phyloP scores from a whole-genome alignment of 345 rosid species.

The Linum tenue region DNA sequence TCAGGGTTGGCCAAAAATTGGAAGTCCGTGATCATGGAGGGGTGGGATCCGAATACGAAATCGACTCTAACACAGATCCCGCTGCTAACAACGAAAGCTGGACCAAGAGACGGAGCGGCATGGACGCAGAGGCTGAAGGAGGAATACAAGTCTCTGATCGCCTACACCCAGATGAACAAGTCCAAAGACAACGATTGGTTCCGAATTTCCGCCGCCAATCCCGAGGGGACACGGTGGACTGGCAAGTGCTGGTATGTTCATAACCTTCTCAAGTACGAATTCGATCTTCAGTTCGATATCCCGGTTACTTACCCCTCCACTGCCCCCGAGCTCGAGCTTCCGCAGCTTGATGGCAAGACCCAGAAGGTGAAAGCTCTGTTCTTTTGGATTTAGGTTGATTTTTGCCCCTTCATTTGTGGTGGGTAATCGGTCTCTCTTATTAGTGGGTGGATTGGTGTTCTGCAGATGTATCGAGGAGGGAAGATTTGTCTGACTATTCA shows the following conservation, averaged over 20 bases:
- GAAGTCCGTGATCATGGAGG: conserved; percentile 42
- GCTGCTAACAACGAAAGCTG: conserved; percentile 68
- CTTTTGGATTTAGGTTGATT: background rate
- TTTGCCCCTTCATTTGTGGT: background rate
- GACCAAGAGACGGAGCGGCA: conserved; percentile 79
- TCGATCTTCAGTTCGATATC: conserved; percentile 90
- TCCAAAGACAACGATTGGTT: conserved; percentile 99
- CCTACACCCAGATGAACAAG: conserved; percentile 96
- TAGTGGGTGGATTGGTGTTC: background rate
- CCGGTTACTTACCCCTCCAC: conserved; percentile 89
- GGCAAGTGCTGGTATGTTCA: conserved; percentile 99
- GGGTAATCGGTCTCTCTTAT: background rate
- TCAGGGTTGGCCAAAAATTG: too few species aligned
- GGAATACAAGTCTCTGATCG: conserved; percentile 88
- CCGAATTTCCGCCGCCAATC: conserved; percentile 84
- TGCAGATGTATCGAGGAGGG: conserved; percentile 96
- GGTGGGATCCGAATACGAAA: conserved; percentile 92
- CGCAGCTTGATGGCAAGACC: conserved; percentile 87
- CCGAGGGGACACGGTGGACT: conserved; percentile 90
- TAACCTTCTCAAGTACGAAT: conserved; percentile 90
- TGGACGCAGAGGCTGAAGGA: conserved; percentile 92
- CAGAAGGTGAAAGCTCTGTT: conserved; percentile 47
- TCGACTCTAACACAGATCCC: conserved; percentile 87
- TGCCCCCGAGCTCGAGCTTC: conserved; percentile 88
- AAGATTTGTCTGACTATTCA: conserved; percentile 96